phyloP scores from a whole-genome alignment of 2,329 filamentous ascomycete species.

The Pseudonectria foliicola region DNA sequence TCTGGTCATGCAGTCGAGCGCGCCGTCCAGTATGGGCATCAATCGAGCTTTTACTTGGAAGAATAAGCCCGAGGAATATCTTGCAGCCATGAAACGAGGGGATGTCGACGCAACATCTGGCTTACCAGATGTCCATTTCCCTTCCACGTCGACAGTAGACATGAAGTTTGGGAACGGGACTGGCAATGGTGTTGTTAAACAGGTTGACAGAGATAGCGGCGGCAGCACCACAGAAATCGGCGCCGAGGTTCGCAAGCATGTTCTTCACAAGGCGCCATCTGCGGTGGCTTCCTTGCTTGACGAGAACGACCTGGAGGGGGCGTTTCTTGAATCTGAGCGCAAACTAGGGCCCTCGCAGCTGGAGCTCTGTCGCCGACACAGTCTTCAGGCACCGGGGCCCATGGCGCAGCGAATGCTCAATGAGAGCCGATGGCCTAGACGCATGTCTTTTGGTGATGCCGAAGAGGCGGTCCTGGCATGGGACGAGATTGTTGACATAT shows the following conservation, averaged over 20 bases:
- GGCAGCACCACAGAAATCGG: slow-evolving; percentile 23
- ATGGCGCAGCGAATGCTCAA: slow-evolving; percentile 31
- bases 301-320: slow-evolving; percentile 52
- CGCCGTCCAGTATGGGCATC: slow-evolving; percentile 27
- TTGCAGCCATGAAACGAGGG: slow-evolving; percentile 32
- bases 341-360: slow-evolving; percentile 36
- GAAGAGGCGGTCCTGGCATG: slow-evolving; percentile 68
- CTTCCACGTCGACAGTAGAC: slow-evolving; percentile 22
- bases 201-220: slow-evolving; percentile 18
- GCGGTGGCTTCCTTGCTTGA: slow-evolving; percentile 52
- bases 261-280: slow-evolving; percentile 41
- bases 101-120: slow-evolving; percentile 22
- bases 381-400: slow-evolving; percentile 34
- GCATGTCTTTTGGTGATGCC: slow-evolving; percentile 68
- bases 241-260: slow-evolving; percentile 36
- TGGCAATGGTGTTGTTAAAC: slow-evolving; percentile 15
- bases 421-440: slow-evolving; percentile 60
- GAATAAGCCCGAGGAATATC: slow-evolving; percentile 55
- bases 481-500: slow-evolving; percentile 45
- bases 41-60: slow-evolving; percentile 56
- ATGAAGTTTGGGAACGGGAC: slow-evolving; percentile 14
- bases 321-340: slow-evolving; percentile 42
- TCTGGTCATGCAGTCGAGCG: slow-evolving; percentile 25
- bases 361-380: slow-evolving; percentile 56
- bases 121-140: slow-evolving; percentile 17